Evolutionary conservation across 2,329 filamentous ascomycete genomes (phyloP), one percentile per base, ranked within the genome.

Genomic region (Fusarium heterosporum): DNA sequence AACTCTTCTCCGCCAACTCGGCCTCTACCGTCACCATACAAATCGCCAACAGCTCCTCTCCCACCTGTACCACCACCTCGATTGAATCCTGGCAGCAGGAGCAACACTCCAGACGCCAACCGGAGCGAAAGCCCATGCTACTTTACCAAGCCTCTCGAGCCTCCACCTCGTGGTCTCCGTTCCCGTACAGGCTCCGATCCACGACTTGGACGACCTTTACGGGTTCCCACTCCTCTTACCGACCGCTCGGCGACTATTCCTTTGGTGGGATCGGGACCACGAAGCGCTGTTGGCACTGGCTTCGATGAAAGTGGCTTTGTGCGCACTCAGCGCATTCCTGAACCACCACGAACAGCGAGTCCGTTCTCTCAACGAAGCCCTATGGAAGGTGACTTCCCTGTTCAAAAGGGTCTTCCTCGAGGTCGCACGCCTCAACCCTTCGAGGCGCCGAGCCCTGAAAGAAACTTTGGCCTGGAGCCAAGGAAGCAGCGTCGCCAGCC

Each of bases 381-480:
- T 0, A 73, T 77, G 39, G 76, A 75, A 42, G 78, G 77, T 1
- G 72, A 75, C 10, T 79, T 79, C 19, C 76, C 77, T 3, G 46
- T 75, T 7, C 72, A 70, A 29, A 78, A 76, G 10, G 77, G 77
- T 2, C 70, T 80, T 13, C 78, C 78, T 2, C 72, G 78, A 26
- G 78, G 78, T 3, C 75, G 78, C n/a, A 71, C 62, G 19, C 72
- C 71, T 2, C 61, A 40, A 5, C 55, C 25, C 61, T 8, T 63
- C 3, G 66, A 68, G 29, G 56, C 48, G 1, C 43, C 34, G 2
- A 59, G 52, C 1, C 53, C 63, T 4, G 55, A 53, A 8, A 52
- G 25, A 1, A 22, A 48, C 1, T 68, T 56, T 40, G 71, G 71
- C 12, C 47, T 71, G 8, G 67, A 64, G 9, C 69, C 71, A 9